phyloP scores from a whole-genome alignment of 2,329 filamentous ascomycete genomes.

The Paecilomyces sp. region DNA sequence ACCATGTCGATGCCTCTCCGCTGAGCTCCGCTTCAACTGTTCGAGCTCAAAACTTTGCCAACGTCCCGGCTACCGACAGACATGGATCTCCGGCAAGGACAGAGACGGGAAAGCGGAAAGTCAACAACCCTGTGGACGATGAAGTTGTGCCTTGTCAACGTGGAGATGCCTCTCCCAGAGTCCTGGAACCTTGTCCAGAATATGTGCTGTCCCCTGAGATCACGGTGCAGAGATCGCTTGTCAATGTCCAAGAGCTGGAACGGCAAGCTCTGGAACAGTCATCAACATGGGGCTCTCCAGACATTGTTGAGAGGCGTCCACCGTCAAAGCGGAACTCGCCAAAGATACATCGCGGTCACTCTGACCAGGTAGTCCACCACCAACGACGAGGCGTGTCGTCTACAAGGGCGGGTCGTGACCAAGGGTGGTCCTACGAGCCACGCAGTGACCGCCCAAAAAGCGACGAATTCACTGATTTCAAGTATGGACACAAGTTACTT shows the following conservation, averaged over 20 bases:
- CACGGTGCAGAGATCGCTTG: neutral
- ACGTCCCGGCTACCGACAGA: slow-evolving; percentile 1
- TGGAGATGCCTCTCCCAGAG: neutral
- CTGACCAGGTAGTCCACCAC: neutral
- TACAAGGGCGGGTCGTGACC: neutral
- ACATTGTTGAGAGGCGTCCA: neutral
- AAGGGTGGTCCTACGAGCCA: neutral
- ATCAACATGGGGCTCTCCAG: neutral
- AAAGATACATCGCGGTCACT: neutral
- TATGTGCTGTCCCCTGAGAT: neutral
- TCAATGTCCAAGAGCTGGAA: neutral
- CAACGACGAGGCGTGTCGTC: neutral
- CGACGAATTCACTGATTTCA: neutral
- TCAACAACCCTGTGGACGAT: neutral
- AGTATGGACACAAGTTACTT: neutral
- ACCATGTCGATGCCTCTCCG: slow-evolving; percentile 4
- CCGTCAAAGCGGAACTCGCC: neutral
- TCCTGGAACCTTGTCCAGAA: neutral
- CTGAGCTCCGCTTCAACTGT: neutral
- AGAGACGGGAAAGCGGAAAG: neutral
- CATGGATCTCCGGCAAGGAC: neutral
- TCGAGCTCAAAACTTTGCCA: slow-evolving; percentile 5
- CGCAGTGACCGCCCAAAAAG: neutral
- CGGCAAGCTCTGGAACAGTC: neutral
- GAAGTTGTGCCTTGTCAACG: neutral